These are phyloP conservation scores for Sphaerulina vaccinii DNA, from an alignment of 2,329 filamentous ascomycete genomes.

Conservation along the genomic window DNA sequence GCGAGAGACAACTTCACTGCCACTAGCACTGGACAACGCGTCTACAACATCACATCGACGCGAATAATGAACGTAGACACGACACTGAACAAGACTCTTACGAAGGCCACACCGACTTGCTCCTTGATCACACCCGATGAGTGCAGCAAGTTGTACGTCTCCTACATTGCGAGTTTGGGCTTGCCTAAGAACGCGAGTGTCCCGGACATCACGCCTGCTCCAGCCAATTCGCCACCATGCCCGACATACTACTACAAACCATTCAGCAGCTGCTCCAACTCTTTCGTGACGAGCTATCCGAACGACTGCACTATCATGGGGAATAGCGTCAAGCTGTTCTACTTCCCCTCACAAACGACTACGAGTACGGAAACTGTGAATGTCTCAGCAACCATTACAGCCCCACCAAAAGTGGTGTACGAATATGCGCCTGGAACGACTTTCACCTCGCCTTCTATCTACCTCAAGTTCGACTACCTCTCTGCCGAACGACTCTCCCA, in stretches of 20 bases:
- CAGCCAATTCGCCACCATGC: slow-evolving; percentile 24
- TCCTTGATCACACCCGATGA: slow-evolving; percentile 15
- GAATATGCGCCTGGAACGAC: slow-evolving; percentile 20
- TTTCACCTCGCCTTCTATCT: slow-evolving; percentile 27
- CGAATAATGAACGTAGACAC: neutral
- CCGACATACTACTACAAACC: slow-evolving; percentile 20
- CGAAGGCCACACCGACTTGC: slow-evolving; percentile 3
- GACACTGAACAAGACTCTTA: neutral
- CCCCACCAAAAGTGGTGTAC: slow-evolving; percentile 13
- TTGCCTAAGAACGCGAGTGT: slow-evolving; percentile 20
- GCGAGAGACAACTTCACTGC: slow-evolving; percentile 20
- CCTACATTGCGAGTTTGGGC: slow-evolving; percentile 25
- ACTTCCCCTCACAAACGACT: slow-evolving; percentile 20
- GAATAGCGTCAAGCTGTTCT: slow-evolving; percentile 26
- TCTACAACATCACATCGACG: slow-evolving; percentile 18
- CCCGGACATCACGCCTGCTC: slow-evolving; percentile 24
- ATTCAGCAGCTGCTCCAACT: slow-evolving; percentile 12
- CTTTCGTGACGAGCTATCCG: neutral
- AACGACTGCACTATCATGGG: slow-evolving; percentile 21
- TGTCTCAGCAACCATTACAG: slow-evolving; percentile 4
- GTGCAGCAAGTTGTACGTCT: slow-evolving; percentile 23
- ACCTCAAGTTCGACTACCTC: slow-evolving; percentile 25
- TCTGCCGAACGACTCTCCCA: slow-evolving; percentile 11
- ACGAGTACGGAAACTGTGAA: slow-evolving; percentile 12
- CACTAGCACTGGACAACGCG: slow-evolving; percentile 13